Evolutionary conservation across 225 moss, liverwort and hornwort genomes (phyloP), one percentile per base, ranked within the genome.

Genomic region (Thuidium tamariscinum): DNA sequence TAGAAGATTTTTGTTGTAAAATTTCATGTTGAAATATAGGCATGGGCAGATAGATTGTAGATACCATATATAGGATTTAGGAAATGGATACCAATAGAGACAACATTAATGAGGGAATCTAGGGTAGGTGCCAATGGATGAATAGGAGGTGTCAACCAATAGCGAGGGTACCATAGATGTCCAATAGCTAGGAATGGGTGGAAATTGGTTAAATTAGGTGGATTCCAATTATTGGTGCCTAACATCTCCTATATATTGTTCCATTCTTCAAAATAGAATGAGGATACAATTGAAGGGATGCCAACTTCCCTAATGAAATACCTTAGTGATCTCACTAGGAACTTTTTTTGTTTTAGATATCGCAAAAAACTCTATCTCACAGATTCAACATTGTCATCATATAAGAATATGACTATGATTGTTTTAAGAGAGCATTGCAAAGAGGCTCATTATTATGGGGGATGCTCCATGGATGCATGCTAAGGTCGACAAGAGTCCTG

Each of bases 11-110:
- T 18, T 71, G 16, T 0, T 10, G 0, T 17, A 1, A 29, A 71
- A 27, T 44, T 71, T 16, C 3, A 46, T 30, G 1, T 46, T 72
- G 10, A 18, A 71, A 71, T 21, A 10, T 29, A 3, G 10, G 3
- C 4, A 46, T 19, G 19, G 11, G 3, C 48, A 11, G 11, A 48
- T 72, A 72, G 11, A 48, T 72, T 72, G 19, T 72, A 0, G 7
- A 30, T 0, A 0, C 32, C 32, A 48, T n/a, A n/a, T n/a, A n/a
- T n/a, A n/a, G 4, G 0, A 1, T 73, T 0, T 7, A 46, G 2
- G 46, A 46, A 72, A 30, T 30, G 7, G 11, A 5, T 30, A 18
- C 18, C 1, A 11, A 19, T 0, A 0, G 1, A 44, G 10, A 29
- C 0, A 0, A 4, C 1, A 1, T 17, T 17, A 41, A 44, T 0